Evolutionary conservation across 495 filamentous ascomycete genomes (phyloP), one percentile per base, ranked within the genome.

Genomic region (Daldinia concentrica): DNA sequence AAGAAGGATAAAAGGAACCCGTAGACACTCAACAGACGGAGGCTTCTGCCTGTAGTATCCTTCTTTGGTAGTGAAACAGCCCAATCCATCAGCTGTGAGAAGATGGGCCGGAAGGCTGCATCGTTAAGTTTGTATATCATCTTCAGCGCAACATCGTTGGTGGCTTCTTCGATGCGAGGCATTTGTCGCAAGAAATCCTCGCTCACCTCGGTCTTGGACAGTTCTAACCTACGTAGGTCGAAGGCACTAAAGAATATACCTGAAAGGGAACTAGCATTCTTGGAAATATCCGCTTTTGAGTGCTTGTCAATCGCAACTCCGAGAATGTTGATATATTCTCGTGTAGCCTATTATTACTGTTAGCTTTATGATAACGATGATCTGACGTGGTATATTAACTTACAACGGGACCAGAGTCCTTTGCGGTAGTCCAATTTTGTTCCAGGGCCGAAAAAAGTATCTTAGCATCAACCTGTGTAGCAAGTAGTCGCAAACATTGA

Each of bases 111-210:
- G 87, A 98, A 99, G 17, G 91, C 88, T n/a, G 90, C 88, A 79
- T 99, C 96, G 79, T 97, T 98, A 22, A 98, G 86, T 85, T 98
- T 98, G 81, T 96, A 92, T 57, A 95, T 91, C 89, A 97, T 94
- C 77, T 93, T 91, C 41, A 98, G 88, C 0, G 88, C 89, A 2
- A 89, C 84, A 11, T 90, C 84, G 70, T 92, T 88, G 60, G 92
- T 71, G 3, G 81, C 74, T 32, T 81, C 82, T 78, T 97, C 93
- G n/a, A 92, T 82, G 54, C 86, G 83, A 27, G 86, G 82, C 30
- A 94, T 74, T 39, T 76, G 76, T 39, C 74, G 71, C 27, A 67
- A 2, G 87, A 85, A 69, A 6, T 81, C 80, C 30, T 81, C 78
- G 27, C 83, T 79, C 30, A 79, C 74, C 1, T 76, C 72, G 6